These are phyloP conservation scores for Dictyostelium firmibasis DNA, from an alignment of 78 protist species.

Conservation along the genomic window DNA sequence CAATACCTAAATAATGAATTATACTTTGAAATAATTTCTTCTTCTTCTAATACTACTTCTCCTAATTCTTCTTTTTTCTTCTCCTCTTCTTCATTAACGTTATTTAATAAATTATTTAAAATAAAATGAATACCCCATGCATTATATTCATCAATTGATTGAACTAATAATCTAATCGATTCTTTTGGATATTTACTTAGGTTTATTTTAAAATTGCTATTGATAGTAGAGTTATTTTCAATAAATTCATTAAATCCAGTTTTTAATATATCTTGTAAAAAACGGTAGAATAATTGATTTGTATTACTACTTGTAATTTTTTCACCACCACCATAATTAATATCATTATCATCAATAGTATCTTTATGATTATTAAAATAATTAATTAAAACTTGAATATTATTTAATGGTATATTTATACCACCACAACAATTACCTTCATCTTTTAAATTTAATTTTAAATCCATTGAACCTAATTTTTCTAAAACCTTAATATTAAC, in stretches of 20 bases:
- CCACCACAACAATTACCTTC: background rate
- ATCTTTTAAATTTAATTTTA: background rate
- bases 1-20: background rate
- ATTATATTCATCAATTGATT: background rate
- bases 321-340: background rate
- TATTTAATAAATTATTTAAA: background rate
- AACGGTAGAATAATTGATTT: background rate
- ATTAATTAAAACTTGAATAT: background rate
- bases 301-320: background rate
- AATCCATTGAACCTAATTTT: background rate
- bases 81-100: background rate
- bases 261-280: background rate
- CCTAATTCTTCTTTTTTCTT: background rate
- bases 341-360: background rate
- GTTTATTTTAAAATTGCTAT: background rate
- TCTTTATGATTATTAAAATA: background rate
- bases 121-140: background rate
- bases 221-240: background rate
- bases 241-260: background rate
- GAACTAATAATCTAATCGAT: background rate
- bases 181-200: background rate
- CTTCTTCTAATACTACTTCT: background rate
- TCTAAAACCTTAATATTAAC: background rate
- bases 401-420: background rate
- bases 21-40: background rate